These are phyloP conservation scores for Penicillium sp. DNA, from an alignment of 2,329 filamentous ascomycete species.

Conservation along the genomic window DNA sequence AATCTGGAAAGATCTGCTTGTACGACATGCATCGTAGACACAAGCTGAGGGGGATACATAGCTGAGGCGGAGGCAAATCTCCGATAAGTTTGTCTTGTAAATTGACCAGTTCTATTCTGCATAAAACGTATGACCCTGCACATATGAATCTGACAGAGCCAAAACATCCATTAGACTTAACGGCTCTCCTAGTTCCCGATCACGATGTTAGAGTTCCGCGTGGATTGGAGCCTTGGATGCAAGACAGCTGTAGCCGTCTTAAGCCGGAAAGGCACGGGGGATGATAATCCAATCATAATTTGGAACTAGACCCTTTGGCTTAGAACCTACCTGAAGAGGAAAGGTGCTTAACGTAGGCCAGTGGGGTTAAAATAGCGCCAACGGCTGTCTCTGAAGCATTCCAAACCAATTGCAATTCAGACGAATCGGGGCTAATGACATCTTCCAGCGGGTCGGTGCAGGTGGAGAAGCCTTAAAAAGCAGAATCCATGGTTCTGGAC, in stretches of 20 bases:
- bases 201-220: background rate
- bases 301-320: background rate
- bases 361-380: conserved; percentile 17
- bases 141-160: background rate
- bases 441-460: conserved; percentile 18
- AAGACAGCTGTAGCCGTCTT: background rate
- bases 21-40: background rate
- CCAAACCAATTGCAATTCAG: background rate
- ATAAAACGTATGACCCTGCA: background rate
- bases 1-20: background rate
- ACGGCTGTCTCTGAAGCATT: conserved; percentile 16
- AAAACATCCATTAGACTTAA: background rate
- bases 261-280: background rate
- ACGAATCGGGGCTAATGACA: conserved; percentile 3
- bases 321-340: conserved; percentile 6
- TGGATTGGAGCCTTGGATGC: background rate
- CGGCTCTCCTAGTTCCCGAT: conserved; percentile 1
- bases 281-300: conserved; percentile 1
- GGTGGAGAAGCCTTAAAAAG: conserved; percentile 16
- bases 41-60: background rate
- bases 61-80: background rate
- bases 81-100: background rate
- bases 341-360: conserved; percentile 2
- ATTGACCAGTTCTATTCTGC: background rate
- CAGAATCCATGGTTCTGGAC: conserved; percentile 10